A percentile compares a stretch with the other conserved stretches of the same genome.
Conservation (phyloP, 1,139 yeast species). For the Dujonia santamariae region DNA sequence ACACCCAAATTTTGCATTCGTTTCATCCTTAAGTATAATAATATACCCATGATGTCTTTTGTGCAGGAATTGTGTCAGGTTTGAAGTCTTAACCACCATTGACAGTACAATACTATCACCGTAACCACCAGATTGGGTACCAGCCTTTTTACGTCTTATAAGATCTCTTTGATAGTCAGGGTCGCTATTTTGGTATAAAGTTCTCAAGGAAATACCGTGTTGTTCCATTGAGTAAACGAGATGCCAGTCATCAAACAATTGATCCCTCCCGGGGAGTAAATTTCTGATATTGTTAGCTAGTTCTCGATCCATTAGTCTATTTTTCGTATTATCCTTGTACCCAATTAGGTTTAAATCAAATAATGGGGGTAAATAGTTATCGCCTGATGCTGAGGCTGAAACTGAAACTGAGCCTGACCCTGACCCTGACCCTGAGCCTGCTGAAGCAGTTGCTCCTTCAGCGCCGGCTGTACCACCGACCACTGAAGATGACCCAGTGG, state of each 20-base stretch:
- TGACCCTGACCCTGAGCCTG: slow-evolving; percentile 1
- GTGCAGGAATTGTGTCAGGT: slow-evolving; percentile 13
- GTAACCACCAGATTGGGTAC: slow-evolving; percentile 32
- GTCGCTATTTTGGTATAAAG: slow-evolving; percentile 53
- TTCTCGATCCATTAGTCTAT: slow-evolving; percentile 52
- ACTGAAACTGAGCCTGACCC: no score
- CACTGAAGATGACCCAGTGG: not conserved
- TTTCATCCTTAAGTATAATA: slow-evolving; percentile 61
- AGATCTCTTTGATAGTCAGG: slow-evolving; percentile 29
- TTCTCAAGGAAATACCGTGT: slow-evolving; percentile 83
- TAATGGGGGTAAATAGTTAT: slow-evolving; percentile 28
- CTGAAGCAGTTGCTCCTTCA: slow-evolving; percentile 10
- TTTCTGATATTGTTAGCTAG: slow-evolving; percentile 73
- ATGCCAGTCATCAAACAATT: slow-evolving; percentile 74
- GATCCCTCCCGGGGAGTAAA: slow-evolving; percentile 74
- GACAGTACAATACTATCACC: slow-evolving; percentile 34
- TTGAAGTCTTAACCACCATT: slow-evolving; percentile 25
- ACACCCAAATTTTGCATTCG: slow-evolving; percentile 74
- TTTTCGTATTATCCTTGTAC: slow-evolving; percentile 53
- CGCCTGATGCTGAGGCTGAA: not conserved
- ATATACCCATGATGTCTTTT: slow-evolving; percentile 63
- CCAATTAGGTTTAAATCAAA: slow-evolving; percentile 44
- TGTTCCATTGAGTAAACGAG: slow-evolving; percentile 81
- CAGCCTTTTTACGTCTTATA: slow-evolving; percentile 12
- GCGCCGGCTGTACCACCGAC: slow-evolving; percentile 1